phyloP scores from a whole-genome alignment of 1,139 yeast species.

The Candida sp. region DNA sequence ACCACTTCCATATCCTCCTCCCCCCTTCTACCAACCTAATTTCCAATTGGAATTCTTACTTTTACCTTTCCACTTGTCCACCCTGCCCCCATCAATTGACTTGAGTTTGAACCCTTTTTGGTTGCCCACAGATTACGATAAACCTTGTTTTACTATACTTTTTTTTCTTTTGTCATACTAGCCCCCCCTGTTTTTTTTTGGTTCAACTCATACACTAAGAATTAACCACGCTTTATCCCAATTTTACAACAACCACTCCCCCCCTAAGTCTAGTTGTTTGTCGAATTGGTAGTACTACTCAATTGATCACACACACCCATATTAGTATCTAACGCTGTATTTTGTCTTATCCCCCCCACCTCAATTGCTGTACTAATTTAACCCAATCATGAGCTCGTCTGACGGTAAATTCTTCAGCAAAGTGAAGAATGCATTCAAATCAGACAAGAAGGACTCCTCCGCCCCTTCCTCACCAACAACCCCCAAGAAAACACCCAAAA shows the following conservation, averaged over 20 bases:
- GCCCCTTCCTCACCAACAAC: conserved; percentile 11
- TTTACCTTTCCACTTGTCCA: neutral
- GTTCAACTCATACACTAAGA: no score
- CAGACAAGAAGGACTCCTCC: conserved; percentile 14
- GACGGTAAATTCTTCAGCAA: conserved; percentile 25
- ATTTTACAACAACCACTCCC: no score
- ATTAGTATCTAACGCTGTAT: no score
- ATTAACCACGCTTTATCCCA: no score
- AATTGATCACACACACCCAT: no score
- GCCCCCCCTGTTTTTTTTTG: no score
- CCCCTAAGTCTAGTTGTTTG: no score
- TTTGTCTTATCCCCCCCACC: neutral
- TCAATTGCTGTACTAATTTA: neutral
- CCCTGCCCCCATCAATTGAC: neutral
- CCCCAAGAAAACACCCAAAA: neutral
- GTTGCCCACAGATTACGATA: no score
- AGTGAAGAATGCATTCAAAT: conserved; percentile 32
- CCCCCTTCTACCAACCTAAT: neutral
- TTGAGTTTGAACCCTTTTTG: neutral
- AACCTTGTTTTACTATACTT: no score
- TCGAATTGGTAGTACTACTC: no score
- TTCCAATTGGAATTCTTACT: neutral
- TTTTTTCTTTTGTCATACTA: no score
- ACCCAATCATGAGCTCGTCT: conserved; percentile 8
- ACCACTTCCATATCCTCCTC: no score